Conservation (phyloP, 2,329 filamentous ascomycete species). For the Coniella vitis region DNA sequence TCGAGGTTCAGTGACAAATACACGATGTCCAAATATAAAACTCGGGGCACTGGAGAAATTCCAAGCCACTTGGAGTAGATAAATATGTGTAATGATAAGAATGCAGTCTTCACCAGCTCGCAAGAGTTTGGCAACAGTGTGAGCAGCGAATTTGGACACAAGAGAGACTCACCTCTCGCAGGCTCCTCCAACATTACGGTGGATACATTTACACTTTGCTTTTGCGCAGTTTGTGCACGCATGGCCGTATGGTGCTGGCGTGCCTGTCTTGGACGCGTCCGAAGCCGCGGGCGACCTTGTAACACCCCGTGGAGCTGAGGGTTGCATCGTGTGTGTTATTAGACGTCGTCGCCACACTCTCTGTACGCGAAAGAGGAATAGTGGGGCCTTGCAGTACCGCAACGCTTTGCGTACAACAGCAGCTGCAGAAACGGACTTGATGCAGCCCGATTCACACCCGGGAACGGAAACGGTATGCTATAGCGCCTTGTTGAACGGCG, state of each 20-base stretch:
- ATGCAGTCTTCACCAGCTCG: no score
- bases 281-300: neutral
- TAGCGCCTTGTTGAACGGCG: no score
- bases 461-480: neutral
- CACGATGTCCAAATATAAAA: no score
- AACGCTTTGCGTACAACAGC: no score
- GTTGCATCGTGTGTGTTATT: neutral
- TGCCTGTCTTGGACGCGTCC: conserved; percentile 3
- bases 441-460: neutral
- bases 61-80: no score
- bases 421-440: neutral
- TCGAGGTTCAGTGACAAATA: neutral
- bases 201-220: conserved; percentile 42
- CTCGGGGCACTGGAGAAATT: no score
- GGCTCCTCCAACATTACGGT: conserved; percentile 23
- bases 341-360: neutral
- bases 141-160: neutral
- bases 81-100: no score
- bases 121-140: no score
- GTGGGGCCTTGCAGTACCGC: neutral
- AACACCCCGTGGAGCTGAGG: neutral
- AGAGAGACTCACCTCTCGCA: conserved; percentile 27
- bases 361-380: neutral
- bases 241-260: conserved; percentile 30
- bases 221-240: conserved; percentile 41